Conservation (phyloP, 2,329 filamentous ascomycete species). For the Mariannaea sp. region DNA sequence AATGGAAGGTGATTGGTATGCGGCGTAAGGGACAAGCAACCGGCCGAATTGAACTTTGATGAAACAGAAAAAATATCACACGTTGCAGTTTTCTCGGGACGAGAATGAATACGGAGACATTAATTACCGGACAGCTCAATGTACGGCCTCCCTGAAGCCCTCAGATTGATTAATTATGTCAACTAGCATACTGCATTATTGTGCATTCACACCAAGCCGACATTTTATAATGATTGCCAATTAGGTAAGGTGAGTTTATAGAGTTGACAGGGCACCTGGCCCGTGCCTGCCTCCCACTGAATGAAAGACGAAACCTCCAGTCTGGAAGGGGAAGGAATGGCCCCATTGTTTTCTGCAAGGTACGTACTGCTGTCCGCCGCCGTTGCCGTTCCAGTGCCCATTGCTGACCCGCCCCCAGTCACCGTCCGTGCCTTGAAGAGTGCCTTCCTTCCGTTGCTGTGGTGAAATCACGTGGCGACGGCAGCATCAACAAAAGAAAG, state of each 20-base stretch:
- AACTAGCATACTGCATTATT: constrained; percentile 1
- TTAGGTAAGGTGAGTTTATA: too few relatives aligned
- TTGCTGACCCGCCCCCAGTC: constrained; percentile 8
- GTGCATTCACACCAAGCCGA: too few relatives aligned
- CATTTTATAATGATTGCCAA: too few relatives aligned
- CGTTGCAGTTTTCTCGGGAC: too few relatives aligned
- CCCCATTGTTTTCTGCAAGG: neutral
- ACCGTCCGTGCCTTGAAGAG: constrained; percentile 5
- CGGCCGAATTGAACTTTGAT: too few relatives aligned
- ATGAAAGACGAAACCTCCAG: neutral
- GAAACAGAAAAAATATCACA: too few relatives aligned
- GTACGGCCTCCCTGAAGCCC: neutral
- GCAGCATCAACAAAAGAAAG: constrained; percentile 36
- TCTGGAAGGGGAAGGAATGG: neutral
- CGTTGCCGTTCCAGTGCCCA: too few relatives aligned
- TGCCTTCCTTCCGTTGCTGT: constrained; percentile 37
- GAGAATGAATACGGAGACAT: neutral
- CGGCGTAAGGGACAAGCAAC: too few relatives aligned
- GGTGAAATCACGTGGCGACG: constrained; percentile 41
- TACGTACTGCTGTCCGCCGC: constrained; percentile 7
- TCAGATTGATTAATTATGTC: constrained; percentile 13
- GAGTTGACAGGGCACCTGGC: too few relatives aligned
- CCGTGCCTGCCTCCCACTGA: neutral
- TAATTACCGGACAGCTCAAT: neutral
- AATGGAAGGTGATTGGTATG: too few relatives aligned